Percentiles rank a stretch among this genome's conserved stretches.
Conservation (phyloP, 257 asterid species). For the Apocynum venetum region DNA sequence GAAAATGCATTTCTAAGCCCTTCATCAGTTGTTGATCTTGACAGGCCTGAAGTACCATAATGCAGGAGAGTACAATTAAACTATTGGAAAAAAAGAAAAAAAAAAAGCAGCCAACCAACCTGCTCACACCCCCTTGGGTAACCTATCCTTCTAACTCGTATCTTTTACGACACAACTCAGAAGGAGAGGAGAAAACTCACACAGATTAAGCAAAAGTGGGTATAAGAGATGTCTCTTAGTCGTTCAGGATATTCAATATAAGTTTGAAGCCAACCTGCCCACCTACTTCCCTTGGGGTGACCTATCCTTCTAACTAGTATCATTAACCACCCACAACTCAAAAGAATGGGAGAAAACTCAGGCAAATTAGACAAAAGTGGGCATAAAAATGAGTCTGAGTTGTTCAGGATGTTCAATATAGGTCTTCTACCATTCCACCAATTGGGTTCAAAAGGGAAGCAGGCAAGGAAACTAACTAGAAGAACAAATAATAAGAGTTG, state of each 20-base stretch:
- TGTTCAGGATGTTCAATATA: not conserved
- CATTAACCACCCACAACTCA: not conserved
- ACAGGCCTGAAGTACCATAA: slow-evolving; percentile 55
- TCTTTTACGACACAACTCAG: not conserved
- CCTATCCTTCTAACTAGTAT: not conserved
- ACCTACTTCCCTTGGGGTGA: not conserved
- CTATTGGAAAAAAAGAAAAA: not conserved
- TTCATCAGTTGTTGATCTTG: slow-evolving; percentile 74
- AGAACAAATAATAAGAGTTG: too few relatives aligned
- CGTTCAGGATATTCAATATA: not conserved
- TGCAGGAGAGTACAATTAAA: not conserved
- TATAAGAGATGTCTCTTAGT: not conserved
- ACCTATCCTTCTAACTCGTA: not conserved
- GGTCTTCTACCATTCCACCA: not conserved
- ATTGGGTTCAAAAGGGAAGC: not conserved
- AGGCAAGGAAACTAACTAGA: too few relatives aligned
- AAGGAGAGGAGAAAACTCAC: not conserved
- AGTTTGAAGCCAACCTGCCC: slow-evolving; percentile 7
- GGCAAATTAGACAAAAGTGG: not conserved
- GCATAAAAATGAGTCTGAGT: not conserved
- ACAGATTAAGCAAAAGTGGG: not conserved
- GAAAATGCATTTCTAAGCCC: slow-evolving; percentile 65
- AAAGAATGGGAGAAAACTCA: not conserved
- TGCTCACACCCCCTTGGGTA: not conserved
- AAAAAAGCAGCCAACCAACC: slow-evolving; percentile 6